Evolutionary conservation across 352 stramenopile genomes (phyloP), one percentile per base, ranked within the genome.

Genomic region (Saprolegnia diclina): DNA sequence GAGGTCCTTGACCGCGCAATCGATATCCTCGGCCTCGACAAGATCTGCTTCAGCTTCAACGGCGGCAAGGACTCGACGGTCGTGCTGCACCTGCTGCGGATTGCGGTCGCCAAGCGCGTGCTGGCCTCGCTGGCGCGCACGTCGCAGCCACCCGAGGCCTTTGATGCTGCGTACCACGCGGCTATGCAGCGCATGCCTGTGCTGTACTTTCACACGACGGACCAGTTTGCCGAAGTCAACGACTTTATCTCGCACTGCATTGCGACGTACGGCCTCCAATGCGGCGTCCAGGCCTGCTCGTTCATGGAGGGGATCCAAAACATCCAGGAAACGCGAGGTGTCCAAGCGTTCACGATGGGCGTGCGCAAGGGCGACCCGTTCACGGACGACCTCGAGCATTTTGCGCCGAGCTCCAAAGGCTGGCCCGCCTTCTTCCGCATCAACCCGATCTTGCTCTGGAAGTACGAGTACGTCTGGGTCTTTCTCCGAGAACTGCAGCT

Each of bases 401-500:
- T 92, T 65, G 81, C 80, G 14, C 89, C 89, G 11, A 96, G 86
- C 71, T 90, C 88, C 19, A 78, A 86, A 9, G 91, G 90, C 4
- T 97, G 91, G 96, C 97, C 97, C 42, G 88, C 95, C 14, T 99
- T 99, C 74, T 85, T 99, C 77, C 83, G 97, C 37, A 89, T 99
- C n/a, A 99, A 99, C 79, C 97, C 97, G n/a, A 97, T 99, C 50
- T 74, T 99, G 40, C 71, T 92, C 59, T 99, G 97, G 97, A 96
- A 84, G 6, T 99, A 99, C 79, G 83, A 83, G 7, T 84, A 98
- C 72, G 89, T 98, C 18, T 98, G 93, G 94, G 77, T 87, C 50
- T 98, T 98, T 75, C 66, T 98, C 50, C 83, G 89, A 19, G 74
- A 90, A 21, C 96, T 86, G 65, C 71, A 86, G 38, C 73, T 98